Conservation (phyloP, 2,329 filamentous ascomycete species). For the Fusarium udum region DNA sequence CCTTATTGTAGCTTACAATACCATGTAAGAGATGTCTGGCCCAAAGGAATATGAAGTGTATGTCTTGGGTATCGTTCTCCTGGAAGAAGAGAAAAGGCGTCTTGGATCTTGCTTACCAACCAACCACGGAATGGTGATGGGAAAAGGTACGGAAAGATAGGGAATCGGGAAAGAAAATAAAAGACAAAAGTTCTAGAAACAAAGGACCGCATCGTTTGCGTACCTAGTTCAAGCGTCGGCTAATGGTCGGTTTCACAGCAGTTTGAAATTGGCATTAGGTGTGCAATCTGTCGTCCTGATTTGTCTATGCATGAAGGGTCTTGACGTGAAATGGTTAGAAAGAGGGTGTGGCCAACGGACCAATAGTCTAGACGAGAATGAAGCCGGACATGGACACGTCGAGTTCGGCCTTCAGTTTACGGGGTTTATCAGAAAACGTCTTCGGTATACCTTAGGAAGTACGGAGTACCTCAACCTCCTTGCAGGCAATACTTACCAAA, state of each 20-base stretch:
- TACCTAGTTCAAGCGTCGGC: neutral
- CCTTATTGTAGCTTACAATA: constrained; percentile 39
- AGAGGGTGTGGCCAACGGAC: constrained; percentile 9
- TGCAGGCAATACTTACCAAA: neutral
- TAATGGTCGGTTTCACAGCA: neutral
- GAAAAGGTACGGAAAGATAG: constrained; percentile 29
- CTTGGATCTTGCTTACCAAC: constrained; percentile 34
- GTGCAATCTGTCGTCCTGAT: neutral
- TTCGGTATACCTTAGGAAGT: neutral
- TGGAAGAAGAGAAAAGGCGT: constrained; percentile 39
- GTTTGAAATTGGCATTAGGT: neutral
- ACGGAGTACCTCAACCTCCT: neutral
- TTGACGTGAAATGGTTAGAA: neutral
- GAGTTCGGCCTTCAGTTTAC: constrained; percentile 22
- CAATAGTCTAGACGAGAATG: constrained; percentile 25
- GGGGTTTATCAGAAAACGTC: neutral
- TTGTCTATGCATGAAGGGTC: constrained; percentile 36
- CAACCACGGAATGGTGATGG: constrained; percentile 28
- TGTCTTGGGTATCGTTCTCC: constrained; percentile 64
- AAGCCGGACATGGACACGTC: constrained; percentile 31
- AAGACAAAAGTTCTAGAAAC: constrained; percentile 22
- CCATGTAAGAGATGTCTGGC: constrained; percentile 18
- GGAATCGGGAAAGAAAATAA: constrained; percentile 3
- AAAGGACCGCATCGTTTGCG: neutral
- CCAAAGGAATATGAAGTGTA: constrained; percentile 34